Percentiles rank a stretch among this genome's conserved stretches.
phyloP scores from a whole-genome alignment of 768 basidiomycete species.

The Phanerochaete carnosa region DNA sequence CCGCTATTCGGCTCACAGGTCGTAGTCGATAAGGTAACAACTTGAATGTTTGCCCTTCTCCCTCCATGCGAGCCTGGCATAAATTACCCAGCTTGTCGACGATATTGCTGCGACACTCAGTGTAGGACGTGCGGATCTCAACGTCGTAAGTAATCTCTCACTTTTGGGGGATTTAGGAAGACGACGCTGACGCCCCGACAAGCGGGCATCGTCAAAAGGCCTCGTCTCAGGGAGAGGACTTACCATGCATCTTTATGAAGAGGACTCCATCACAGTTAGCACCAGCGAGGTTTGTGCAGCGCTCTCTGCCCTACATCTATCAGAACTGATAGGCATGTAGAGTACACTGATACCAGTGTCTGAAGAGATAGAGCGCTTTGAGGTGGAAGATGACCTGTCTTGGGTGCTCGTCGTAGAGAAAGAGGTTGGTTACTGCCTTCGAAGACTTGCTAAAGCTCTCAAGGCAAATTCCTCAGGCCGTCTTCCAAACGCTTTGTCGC shows the following conservation, averaged over 20 bases:
- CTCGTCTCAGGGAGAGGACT: conserved; percentile 72
- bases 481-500: conserved; percentile 85
- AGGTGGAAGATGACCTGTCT: conserved; percentile 46
- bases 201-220: conserved; percentile 91
- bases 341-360: conserved; percentile 73
- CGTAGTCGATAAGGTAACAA: conserved; percentile 70
- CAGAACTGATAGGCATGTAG: conserved; percentile 32
- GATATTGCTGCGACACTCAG: conserved; percentile 84
- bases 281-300: conserved; percentile 52
- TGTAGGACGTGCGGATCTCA: conserved; percentile 70
- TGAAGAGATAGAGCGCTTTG: conserved; percentile 66
- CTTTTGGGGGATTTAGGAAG: not conserved
- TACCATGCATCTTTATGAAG: conserved; percentile 51
- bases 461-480: conserved; percentile 57
- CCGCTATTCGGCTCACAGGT: conserved; percentile 71
- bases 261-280: conserved; percentile 46
- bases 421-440: conserved; percentile 51
- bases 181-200: conserved; percentile 1
- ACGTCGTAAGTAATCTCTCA: conserved; percentile 53
- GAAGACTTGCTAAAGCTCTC: not conserved
- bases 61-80: conserved; percentile 1
- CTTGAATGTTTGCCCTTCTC: not conserved
- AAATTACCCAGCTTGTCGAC: conserved; percentile 68
- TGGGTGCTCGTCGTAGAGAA: conserved; percentile 95
- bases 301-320: not conserved